Evolutionary conservation across 495 filamentous ascomycete genomes (phyloP), one percentile per base, ranked within the genome.

Genomic region (Apiosordaria backusii): DNA sequence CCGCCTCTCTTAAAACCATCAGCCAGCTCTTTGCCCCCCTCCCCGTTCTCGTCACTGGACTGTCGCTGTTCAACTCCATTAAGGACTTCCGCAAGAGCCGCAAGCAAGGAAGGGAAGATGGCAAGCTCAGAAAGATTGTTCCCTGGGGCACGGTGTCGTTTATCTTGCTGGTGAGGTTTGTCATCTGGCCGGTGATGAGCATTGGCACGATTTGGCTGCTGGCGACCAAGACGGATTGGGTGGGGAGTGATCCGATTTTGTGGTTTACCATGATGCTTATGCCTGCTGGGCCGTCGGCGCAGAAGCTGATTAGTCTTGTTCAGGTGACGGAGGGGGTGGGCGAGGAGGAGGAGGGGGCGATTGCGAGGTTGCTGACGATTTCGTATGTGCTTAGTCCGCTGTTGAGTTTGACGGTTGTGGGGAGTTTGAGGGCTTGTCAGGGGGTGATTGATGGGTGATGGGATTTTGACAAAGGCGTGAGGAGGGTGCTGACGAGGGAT

Each of bases 181-280:
- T 75, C 15, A 26, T 70, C 29, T 74, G 72, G 73, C 73, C 73
- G 23, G 55, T 60, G 1, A 67, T 79, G 23, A 84, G 83, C 18
- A 90, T 93, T 63, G 73, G 80, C 0, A 21, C 85, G 7, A 83
- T 92, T 19, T 93, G 86, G 68, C 64, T 78, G 0, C 69, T 93
- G n/a, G 89, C 86, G 9, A 79, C 77, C 18, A 82, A 81, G 61
- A 92, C 89, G 0, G 65, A 70, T 19, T 19, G 88, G 7, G 74
- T 93, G 2, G 75, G 79, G 7, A 64, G 78, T 4, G 90, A 93
- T 72, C 90, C 91, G 0, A 86, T 93, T 52, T 72, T 93, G 21
- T 92, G 88, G 87, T 93, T 92, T 71, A 77, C 78, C 9, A 83
- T 92, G 82, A 92, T 92, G 88, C 71, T 92, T 23, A 92, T 92